Base-by-base conservation (phyloP, 371 early-diverging fungal genomes). In the Fennellomyces sp. region DNA sequence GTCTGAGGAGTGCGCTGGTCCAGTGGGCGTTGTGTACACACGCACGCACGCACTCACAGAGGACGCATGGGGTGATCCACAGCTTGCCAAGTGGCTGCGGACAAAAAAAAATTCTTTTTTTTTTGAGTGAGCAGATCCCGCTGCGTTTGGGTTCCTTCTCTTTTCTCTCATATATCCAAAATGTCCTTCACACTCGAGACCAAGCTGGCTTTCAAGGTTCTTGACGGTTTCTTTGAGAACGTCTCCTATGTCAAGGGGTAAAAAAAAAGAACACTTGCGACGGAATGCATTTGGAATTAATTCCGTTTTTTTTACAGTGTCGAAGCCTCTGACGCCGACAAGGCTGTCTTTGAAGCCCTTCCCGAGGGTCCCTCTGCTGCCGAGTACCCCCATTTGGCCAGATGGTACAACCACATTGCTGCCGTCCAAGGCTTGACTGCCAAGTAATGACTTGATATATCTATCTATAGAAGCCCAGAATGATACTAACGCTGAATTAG, bases 321-420 rank as follows among this genome's bases (percentile, higher is more conserved):
- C 31, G 95, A 95, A 70, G 88, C 94, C 30, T 90, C 95, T 55
- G 98, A 98, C 74, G 96, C 97, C 69, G 98, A 97, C 63, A 88
- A 91, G 73, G 97, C 61, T 63, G 91, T 97, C 76, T 94, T 93
- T 78, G 86, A 88, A 66, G 89, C 90, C 36, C 72, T 95, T 66
- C 66, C 87, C 54, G 93, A 92, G 64, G 85, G 82, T 69, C 94
- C 94, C 70, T 80, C 85, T 63, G 88, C 90, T 68, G 73, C 72
- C 63, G 83, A 84, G 52, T 91, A 80, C 85, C 94, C 94, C 69
- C 92, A 97, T 75, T 90, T 91, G 69, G 90, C 94, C 72, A 91
- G 97, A 81, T 97, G 97, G 97, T 95, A 92, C 89, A 84, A 83
- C 73, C 96, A 97, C 90, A 91, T 97, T 69, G 85, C 90, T 68